A percentile compares a stretch with the other conserved stretches of the same genome.
phyloP scores from a whole-genome alignment of 2,329 filamentous ascomycete species.

The Beauveria varroae region DNA sequence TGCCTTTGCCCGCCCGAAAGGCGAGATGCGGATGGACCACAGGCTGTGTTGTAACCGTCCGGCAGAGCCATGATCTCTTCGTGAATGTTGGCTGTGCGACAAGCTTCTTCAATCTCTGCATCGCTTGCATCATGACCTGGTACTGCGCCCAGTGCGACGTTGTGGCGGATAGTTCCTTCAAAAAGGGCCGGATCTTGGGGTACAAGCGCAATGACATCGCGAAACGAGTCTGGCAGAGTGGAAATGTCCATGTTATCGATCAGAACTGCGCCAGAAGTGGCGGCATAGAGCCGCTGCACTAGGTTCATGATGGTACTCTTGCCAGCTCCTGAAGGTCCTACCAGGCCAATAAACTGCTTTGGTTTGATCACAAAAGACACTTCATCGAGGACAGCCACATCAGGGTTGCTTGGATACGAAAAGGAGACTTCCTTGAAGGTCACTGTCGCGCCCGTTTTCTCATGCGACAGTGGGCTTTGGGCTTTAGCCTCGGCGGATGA shows the following conservation, averaged over 20 bases:
- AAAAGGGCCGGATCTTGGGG: constrained; percentile 44
- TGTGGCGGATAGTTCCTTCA: constrained; percentile 41
- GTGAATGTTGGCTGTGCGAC: constrained; percentile 57
- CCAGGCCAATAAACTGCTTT: constrained; percentile 33
- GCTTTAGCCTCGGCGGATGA: neutral
- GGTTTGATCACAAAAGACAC: constrained; percentile 29
- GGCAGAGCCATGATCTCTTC: constrained; percentile 51
- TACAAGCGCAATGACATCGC: constrained; percentile 40
- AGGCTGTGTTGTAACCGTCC: constrained; percentile 50
- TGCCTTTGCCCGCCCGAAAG: constrained; percentile 68
- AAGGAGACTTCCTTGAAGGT: constrained; percentile 50
- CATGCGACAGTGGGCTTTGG: constrained; percentile 23
- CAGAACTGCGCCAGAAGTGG: constrained; percentile 39
- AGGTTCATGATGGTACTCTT: constrained; percentile 41
- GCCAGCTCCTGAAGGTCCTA: constrained; percentile 39
- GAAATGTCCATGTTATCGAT: constrained; percentile 33
- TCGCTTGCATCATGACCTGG: constrained; percentile 43
- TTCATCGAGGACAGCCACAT: constrained; percentile 38
- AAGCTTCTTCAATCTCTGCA: constrained; percentile 53
- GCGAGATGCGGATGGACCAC: constrained; percentile 60
- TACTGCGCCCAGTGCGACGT: constrained; percentile 39
- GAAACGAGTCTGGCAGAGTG: constrained; percentile 30
- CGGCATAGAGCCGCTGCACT: constrained; percentile 47
- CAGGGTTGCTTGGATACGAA: constrained; percentile 52
- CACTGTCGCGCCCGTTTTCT: constrained; percentile 29